A percentile compares a stretch with the other conserved stretches of the same genome.
phyloP scores from a whole-genome alignment of 2,329 filamentous ascomycete genomes.

The Gnomoniopsis sp. region DNA sequence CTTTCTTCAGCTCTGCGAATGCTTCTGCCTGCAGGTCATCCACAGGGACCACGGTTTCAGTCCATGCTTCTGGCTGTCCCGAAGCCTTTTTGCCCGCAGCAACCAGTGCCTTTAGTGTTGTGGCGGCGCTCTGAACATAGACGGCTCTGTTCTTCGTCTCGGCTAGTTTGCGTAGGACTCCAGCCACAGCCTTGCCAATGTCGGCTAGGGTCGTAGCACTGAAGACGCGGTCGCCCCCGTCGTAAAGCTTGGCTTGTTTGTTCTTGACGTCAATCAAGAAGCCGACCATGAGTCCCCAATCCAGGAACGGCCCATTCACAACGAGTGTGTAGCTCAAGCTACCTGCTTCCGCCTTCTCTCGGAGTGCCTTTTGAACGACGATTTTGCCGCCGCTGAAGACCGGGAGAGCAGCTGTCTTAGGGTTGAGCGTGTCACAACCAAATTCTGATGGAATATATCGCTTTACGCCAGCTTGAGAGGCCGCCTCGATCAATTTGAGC shows the following conservation, averaged over 20 bases:
- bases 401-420: constrained; percentile 21
- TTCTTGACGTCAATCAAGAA: constrained; percentile 25
- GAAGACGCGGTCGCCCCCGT: constrained; percentile 25
- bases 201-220: constrained; percentile 24
- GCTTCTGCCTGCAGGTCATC: constrained; percentile 28
- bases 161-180: constrained; percentile 24
- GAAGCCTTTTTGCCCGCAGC: constrained; percentile 11
- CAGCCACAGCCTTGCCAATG: constrained; percentile 26
- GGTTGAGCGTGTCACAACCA: constrained; percentile 7
- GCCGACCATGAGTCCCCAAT: constrained; percentile 23
- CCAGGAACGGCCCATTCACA: constrained; percentile 28
- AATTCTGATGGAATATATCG: constrained; percentile 9
- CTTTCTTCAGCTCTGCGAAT: constrained; percentile 28
- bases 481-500: constrained; percentile 2
- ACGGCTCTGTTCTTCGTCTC: constrained; percentile 27
- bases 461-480: constrained; percentile 1
- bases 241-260: constrained; percentile 20
- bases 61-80: constrained; percentile 19
- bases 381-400: constrained; percentile 4
- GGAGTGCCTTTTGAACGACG: neutral
- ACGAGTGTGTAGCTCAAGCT: constrained; percentile 28
- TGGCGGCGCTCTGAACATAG: constrained; percentile 21
- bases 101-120: constrained; percentile 9
- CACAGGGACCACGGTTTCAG: constrained; percentile 21
- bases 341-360: neutral